Conservation (phyloP, 2,329 filamentous ascomycete species). For the Leptographium wingfieldii region DNA sequence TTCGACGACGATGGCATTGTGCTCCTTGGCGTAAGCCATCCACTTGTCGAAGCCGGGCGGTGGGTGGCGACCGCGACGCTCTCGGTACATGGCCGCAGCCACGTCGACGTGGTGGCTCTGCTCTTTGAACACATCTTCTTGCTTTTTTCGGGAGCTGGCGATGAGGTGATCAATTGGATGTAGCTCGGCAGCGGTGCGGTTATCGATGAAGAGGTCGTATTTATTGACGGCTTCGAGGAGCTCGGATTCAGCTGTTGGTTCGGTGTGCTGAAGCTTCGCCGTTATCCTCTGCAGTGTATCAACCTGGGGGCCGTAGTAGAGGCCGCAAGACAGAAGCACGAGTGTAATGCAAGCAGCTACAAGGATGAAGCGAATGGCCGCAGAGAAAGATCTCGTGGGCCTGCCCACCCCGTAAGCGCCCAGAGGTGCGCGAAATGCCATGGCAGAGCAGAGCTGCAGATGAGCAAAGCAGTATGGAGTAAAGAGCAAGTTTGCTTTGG, state of each 20-base stretch:
- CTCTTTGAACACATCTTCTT: constrained; percentile 26
- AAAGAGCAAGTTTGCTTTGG: too few relatives aligned
- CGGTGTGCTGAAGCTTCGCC: not conserved
- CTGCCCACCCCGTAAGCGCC: not conserved
- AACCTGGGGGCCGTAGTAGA: not conserved
- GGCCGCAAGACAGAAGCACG: not conserved
- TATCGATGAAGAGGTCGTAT: not conserved
- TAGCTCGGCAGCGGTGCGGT: constrained; percentile 3
- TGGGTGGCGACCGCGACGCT: constrained; percentile 33
- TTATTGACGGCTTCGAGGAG: not conserved
- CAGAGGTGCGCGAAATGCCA: not conserved
- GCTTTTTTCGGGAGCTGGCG: constrained; percentile 23
- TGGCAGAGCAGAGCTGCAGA: not conserved
- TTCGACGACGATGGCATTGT: constrained; percentile 31
- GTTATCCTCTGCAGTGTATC: not conserved
- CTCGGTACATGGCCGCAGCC: constrained; percentile 32
- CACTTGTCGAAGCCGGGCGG: constrained; percentile 36
- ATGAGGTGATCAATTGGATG: constrained; percentile 36
- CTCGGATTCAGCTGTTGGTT: not conserved
- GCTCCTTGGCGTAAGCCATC: constrained; percentile 30
- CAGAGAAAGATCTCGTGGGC: not conserved
- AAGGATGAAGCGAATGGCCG: not conserved
- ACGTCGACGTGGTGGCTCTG: constrained; percentile 29
- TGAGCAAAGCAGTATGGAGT: too few relatives aligned
- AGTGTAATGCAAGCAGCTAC: not conserved